Base-by-base conservation (phyloP, 495 filamentous ascomycete genomes). In the Corynascus novoguineensis region DNA sequence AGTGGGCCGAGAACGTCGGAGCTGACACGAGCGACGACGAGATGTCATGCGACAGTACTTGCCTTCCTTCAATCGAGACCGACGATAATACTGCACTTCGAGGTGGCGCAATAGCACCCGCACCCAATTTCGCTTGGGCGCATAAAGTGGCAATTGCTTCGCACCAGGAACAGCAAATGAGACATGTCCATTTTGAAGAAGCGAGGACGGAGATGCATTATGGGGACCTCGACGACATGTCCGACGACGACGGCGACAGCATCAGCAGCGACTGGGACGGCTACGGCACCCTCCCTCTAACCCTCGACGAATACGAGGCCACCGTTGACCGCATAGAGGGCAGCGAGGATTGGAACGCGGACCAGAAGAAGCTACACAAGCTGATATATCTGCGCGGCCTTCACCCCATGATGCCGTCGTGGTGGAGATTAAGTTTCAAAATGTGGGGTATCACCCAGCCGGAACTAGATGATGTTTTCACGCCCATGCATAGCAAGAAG, bases 341-440 rank as follows among this genome's bases (percentile, higher is more conserved):
- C 15, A 62, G 41, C 38, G 53, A 63, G 10, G 27, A 54, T 10
- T 71, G 68, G 68, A 69, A 65, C 37, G 32, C 28, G 6, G 60
- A 65, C 12, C 66, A 71, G 38, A 54, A 24, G 9, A 65, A 63
- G 29, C 40, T 71, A 1, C 67, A 71, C 50, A 61, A 62, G 44
- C 57, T 71, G 22, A 55, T 66, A 27, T 68, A 58, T 45, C 55
- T 71, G 58, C 63, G 64, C 46, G 68, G 68, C 6, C 49, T 59
- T 9, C 66, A 69, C 35, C 68, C 68, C 7, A 60, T 71, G 60
- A 55, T 71, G 24, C 66, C 66, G n/a, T 66, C 68, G 8, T 60
- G 51, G 28, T 69, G 66, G 68, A 45, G 58, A 41, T 24, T 64
- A 32, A 54, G 54, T 44, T 64, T 63, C 58, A 64, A 46, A 59